Evolutionary conservation across 2,329 filamentous ascomycete genomes (phyloP).

Genomic region (Colletotrichum sp.): DNA sequence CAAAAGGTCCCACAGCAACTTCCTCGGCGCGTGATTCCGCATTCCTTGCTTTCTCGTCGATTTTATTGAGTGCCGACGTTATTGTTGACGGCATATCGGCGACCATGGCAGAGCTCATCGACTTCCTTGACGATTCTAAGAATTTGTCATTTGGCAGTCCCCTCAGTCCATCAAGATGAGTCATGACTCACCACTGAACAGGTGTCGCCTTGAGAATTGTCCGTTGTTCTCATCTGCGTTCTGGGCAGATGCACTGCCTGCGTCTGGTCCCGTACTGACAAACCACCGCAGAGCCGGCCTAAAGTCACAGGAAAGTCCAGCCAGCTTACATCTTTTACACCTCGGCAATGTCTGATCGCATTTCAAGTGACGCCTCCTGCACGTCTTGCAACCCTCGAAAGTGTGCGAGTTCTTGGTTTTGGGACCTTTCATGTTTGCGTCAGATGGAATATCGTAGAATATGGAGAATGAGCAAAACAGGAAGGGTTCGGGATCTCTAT

Average conservation of each 20-base stretch:
- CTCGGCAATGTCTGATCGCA: neutral
- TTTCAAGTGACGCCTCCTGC: neutral
- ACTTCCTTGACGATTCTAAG: neutral
- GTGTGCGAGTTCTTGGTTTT: neutral
- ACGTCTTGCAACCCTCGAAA: neutral
- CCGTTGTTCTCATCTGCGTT: neutral
- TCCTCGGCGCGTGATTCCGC: neutral
- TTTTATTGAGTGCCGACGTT: neutral
- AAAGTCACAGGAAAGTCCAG: neutral
- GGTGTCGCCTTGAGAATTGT: neutral
- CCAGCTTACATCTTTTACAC: neutral
- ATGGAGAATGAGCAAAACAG: neutral
- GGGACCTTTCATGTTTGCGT: neutral
- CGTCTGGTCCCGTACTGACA: neutral
- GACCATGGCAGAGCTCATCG: neutral
- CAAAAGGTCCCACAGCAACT: neutral
- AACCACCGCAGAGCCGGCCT: neutral
- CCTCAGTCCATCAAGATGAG: neutral
- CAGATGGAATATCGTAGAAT: neutral
- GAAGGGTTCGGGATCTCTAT: neutral
- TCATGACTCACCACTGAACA: neutral
- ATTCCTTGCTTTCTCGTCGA: neutral
- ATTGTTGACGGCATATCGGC: neutral
- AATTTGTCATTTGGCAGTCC: neutral
- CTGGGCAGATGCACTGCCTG: neutral